These are phyloP conservation scores for Candida boidinii DNA, from an alignment of 805 yeast species.

Conservation along the genomic window DNA sequence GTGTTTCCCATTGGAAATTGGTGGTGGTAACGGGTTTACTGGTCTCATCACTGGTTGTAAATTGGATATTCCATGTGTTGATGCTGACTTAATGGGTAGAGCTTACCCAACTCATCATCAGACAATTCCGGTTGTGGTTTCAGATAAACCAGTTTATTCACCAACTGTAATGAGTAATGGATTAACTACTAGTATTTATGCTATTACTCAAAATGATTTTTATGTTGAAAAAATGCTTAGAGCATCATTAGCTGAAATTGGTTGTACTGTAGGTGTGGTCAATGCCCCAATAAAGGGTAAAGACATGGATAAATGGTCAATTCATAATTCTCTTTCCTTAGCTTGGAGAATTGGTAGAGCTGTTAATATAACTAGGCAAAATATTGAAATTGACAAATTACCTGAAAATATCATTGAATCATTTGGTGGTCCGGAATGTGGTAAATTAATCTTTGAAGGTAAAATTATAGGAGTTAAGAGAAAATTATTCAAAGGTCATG, in stretches of 20 bases:
- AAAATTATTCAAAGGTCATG: conserved; percentile 29
- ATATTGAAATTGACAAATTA: conserved; percentile 26
- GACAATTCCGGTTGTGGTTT: conserved; percentile 22
- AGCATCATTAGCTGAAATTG: conserved; percentile 34
- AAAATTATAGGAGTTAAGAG: conserved; percentile 31
- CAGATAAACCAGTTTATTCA: conserved; percentile 9
- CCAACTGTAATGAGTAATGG: conserved; percentile 26
- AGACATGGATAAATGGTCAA: not conserved
- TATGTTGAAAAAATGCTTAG: conserved; percentile 29
- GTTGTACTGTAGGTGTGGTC: conserved; percentile 29
- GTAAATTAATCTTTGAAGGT: conserved; percentile 25
- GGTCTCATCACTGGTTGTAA: conserved; percentile 11
- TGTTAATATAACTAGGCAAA: conserved; percentile 28
- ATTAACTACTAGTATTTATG: conserved; percentile 28
- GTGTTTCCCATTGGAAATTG: conserved; percentile 27
- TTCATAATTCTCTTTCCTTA: conserved; percentile 22
- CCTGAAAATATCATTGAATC: conserved; percentile 28
- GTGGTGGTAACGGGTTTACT: conserved; percentile 29
- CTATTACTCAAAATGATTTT: conserved; percentile 90
- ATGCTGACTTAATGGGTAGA: conserved; percentile 34
- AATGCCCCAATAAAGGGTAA: conserved; percentile 9
- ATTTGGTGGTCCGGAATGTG: conserved; percentile 22
- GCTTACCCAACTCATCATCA: conserved; percentile 33
- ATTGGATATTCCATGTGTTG: conserved; percentile 15
- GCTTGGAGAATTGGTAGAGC: conserved; percentile 44